Evolutionary conservation across 2,329 filamentous ascomycete genomes (phyloP).

Genomic region (Ascosphaera apis): DNA sequence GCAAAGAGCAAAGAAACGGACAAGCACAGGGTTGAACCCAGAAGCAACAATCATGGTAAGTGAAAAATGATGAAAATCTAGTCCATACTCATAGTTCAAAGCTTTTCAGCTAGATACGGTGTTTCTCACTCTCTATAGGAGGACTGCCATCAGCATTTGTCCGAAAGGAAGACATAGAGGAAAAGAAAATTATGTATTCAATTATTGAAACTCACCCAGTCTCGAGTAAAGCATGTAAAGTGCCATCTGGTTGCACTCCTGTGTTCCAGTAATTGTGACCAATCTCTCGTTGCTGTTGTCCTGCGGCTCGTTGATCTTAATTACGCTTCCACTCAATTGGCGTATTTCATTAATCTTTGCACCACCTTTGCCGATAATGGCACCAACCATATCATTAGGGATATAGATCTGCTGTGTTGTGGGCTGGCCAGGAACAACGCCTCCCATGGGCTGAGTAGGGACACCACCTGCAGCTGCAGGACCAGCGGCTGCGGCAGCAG

Average conservation of each 20-base stretch:
- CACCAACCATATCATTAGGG: constrained; percentile 97
- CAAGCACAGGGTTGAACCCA: constrained; percentile 6
- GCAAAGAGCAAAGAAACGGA: constrained; percentile 10
- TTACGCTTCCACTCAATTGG: constrained; percentile 88
- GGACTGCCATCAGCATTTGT: constrained; percentile 4
- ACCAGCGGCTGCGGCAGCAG: constrained; percentile 34
- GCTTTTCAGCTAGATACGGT: constrained; percentile 32
- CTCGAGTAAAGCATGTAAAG: constrained; percentile 96
- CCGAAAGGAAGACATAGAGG: neutral
- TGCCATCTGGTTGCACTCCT: constrained; percentile 99
- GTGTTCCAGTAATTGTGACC: constrained; percentile 91
- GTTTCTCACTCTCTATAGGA: constrained; percentile 47
- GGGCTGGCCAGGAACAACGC: constrained; percentile 54
- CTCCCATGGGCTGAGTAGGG: constrained; percentile 47
- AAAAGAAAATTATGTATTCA: neutral
- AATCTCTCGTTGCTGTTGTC: constrained; percentile 97
- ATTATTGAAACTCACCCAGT: constrained; percentile 42
- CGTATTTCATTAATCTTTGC: constrained; percentile 99
- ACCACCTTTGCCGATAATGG: constrained; percentile 95
- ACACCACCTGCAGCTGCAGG: constrained; percentile 36
- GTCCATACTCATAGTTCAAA: constrained; percentile 1
- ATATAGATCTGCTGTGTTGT: constrained; percentile 98
- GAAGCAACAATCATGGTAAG: constrained; percentile 6
- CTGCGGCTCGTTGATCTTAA: constrained; percentile 98
- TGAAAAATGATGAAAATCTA: constrained; percentile 6